phyloP scores from a whole-genome alignment of 768 basidiomycete genomes.

The Paxillus rubicundulus region DNA sequence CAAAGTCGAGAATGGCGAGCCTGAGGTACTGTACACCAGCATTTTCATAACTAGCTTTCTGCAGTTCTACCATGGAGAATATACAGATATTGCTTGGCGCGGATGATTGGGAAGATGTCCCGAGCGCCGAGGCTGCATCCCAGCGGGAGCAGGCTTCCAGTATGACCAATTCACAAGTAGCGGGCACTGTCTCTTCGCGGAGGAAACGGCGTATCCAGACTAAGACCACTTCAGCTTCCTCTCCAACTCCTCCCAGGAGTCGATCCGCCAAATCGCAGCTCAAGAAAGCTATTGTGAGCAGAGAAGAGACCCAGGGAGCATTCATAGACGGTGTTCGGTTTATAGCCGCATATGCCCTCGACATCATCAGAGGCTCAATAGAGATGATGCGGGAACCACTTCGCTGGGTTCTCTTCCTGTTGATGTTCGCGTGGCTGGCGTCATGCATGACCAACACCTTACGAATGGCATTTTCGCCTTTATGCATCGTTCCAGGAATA shows the following conservation, averaged over 20 bases:
- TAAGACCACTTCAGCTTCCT: slow-evolving; percentile 21
- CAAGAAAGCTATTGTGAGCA: slow-evolving; percentile 30
- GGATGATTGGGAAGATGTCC: slow-evolving; percentile 37
- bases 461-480: slow-evolving; percentile 48
- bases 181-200: slow-evolving; percentile 18
- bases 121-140: slow-evolving; percentile 15
- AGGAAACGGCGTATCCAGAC: slow-evolving; percentile 29
- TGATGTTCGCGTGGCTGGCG: slow-evolving; percentile 46
- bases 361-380: slow-evolving; percentile 48
- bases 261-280: slow-evolving; percentile 23
- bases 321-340: slow-evolving; percentile 24
- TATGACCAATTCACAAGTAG: slow-evolving; percentile 3
- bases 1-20: not conserved
- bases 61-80: not conserved
- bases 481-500: slow-evolving; percentile 63
- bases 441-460: slow-evolving; percentile 42
- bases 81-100: slow-evolving; percentile 2
- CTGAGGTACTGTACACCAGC: slow-evolving; percentile 15
- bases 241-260: slow-evolving; percentile 19
- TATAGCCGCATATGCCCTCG: slow-evolving; percentile 41
- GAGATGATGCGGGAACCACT: slow-evolving; percentile 55
- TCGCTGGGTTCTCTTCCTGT: slow-evolving; percentile 49
- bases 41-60: not conserved
- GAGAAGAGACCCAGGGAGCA: slow-evolving; percentile 21
- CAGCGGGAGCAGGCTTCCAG: slow-evolving; percentile 8